Conservation (phyloP, 345 rosid species). For the Citrus hindsii region DNA sequence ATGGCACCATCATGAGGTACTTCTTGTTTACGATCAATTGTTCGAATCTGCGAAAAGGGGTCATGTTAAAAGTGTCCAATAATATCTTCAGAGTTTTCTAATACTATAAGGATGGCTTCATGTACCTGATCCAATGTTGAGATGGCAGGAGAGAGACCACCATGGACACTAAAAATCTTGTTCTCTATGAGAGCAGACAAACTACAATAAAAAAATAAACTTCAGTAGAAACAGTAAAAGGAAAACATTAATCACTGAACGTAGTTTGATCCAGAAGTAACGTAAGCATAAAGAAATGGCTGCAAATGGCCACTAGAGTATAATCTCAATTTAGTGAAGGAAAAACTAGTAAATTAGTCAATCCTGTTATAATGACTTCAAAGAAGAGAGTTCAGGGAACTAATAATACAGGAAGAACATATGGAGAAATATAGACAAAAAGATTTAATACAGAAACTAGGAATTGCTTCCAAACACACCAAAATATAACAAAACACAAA, state of each 20-base stretch:
- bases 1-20: constrained; percentile 99
- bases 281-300: not conserved
- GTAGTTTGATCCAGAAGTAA: not conserved
- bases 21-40: constrained; percentile 95
- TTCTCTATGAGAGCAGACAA: constrained; percentile 94
- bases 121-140: constrained; percentile 89
- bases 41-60: constrained; percentile 62
- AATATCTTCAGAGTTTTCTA: constrained; percentile 8
- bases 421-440: not conserved
- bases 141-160: constrained; percentile 96
- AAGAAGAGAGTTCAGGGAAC: not conserved
- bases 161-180: constrained; percentile 89
- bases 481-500: not conserved
- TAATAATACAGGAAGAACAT: not conserved
- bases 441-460: not conserved
- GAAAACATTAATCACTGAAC: not conserved
- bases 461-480: not conserved
- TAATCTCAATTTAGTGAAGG: not conserved
- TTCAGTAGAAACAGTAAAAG: not conserved
- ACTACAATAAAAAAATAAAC: constrained; percentile 37
- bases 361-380: not conserved
- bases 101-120: constrained; percentile 19
- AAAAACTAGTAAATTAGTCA: not conserved
- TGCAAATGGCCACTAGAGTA: not conserved
- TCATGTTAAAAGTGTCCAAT: constrained; percentile 8